Base-by-base conservation (phyloP, 345 rosid genomes). In the Rhizophora apiculata region DNA sequence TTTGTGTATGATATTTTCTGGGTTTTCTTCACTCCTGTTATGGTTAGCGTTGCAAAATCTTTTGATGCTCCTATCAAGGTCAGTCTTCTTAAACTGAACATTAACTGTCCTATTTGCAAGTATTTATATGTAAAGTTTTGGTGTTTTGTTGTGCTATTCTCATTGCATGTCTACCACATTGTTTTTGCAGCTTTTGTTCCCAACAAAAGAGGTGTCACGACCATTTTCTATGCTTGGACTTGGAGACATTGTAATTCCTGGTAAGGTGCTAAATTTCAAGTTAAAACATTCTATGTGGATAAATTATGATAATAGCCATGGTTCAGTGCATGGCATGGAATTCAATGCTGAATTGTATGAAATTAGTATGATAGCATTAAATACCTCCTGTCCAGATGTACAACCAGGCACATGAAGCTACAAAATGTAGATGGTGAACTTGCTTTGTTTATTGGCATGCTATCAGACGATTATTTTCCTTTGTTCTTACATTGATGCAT, bases 51-150 rank as follows among this genome's bases (percentile, higher is more conserved):
- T 68, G 99, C 98, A 61, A 96, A 90, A 84, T 96, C 99, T 66
- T 96, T 96, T 24, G 98, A 96, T 83, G 99, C 97, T 74, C 98
- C 99, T 6, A 96, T 96, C 60, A 96, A 96, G 99, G 99, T 90
- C 68, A 80, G 97, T 82, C 46, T 57, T 69, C 54, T 29, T 62
- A 43, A 26, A 19, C 60, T 54, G 22, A 54, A 60, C 43, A 61
- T 34, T 51, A 31, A 21, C 43, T 22, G 15, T 36, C 64, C 49
- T 60, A 19, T 32, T 34, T 36, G 18, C 13, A 36, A 36, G 0
- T 24, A 10, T 24, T 37, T 62, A 3, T 26, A 16, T 58, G 19
- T 51, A 27, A 55, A 61, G 30, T 58, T 66, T 27, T 37, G 37
- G 58, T 52, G 63, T 30, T 32, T 29, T 24, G 10, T 54, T 30